Evolutionary conservation across 2,329 filamentous ascomycete species (phyloP), one percentile per base, ranked within the genome.

Genomic region (Pseudopithomyces chartarum): DNA sequence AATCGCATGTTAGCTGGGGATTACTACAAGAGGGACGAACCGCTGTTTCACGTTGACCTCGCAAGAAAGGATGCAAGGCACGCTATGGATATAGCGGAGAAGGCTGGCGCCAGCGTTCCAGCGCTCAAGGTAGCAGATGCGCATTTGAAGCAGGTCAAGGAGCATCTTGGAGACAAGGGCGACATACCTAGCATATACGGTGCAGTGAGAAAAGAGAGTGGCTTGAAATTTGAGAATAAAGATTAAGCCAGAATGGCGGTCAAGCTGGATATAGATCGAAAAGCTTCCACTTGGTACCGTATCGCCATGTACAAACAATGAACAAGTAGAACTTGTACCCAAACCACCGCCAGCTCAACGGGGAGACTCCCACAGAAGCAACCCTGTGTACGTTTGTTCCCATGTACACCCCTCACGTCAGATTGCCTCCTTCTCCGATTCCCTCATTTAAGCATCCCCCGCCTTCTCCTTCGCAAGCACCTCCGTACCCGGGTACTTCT

Each of bases 101-200:
- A 77, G 22, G 82, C 80, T 6, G 91, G 90, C 0, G 81, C 84
- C 42, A 82, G 81, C 56, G 75, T 96, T 75, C 83, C 80, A 57
- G 87, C 86, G 60, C 78, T 90, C 1, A 86, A 90, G 74, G 81
- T 88, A 3, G 88, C 82, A 1, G 88, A 93, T 75, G 80, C 77
- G 26, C 57, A 95, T 73, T 75, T 97, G 65, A 81, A 82, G 53
- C 78, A 80, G 55, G 87, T 96, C 2, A 88, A 91, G 74, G 85
- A 88, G 56, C 82, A 92, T 58, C 79, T 81, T 46, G 91, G 91
- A 0, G 82, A 84, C 43, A 86, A 82, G 63, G 92, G 91, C 0
- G 93, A 97, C 75, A 85, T 96, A 72, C 88, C 90, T 2, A 88
- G 85, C 11, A 89, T 97, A 36, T 96, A 96, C 77, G 92, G 92